Evolutionary conservation across 2,329 filamentous ascomycete species (phyloP).

Genomic region (Aureobasidium sp.): DNA sequence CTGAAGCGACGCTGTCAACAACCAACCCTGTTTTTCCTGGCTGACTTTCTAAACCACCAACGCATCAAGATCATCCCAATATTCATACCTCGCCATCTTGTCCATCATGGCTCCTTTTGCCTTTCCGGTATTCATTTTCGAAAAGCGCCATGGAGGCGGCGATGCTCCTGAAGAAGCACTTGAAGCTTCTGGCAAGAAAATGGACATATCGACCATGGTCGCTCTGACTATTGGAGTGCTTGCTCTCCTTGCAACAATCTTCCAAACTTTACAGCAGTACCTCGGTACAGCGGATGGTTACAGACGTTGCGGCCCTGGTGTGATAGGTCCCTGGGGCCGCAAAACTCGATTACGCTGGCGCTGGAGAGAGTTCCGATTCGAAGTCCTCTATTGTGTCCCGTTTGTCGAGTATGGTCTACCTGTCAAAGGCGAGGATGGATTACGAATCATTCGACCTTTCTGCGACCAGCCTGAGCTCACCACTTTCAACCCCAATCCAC

Average conservation of each 20-base stretch:
- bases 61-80: background rate
- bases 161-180: background rate
- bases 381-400: slow-evolving; percentile 4
- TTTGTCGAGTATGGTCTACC: background rate
- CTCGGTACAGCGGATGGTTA: slow-evolving; percentile 4
- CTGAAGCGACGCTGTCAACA: background rate
- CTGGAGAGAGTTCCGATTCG: slow-evolving; percentile 8
- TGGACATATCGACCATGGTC: background rate
- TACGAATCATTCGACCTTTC: background rate
- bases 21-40: background rate
- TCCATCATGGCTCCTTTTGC: background rate
- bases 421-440: background rate
- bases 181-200: background rate
- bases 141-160: background rate
- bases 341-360: slow-evolving; percentile 2
- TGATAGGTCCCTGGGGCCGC: slow-evolving; percentile 7
- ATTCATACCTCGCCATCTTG: background rate
- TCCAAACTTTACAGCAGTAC: slow-evolving; percentile 4
- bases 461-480: slow-evolving; percentile 4
- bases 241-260: background rate
- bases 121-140: background rate
- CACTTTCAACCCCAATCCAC: slow-evolving; percentile 6
- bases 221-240: background rate
- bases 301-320: background rate
- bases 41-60: background rate